Base-by-base conservation (phyloP, 1,139 yeast genomes). In the Debaryomycetaceae sp. region DNA sequence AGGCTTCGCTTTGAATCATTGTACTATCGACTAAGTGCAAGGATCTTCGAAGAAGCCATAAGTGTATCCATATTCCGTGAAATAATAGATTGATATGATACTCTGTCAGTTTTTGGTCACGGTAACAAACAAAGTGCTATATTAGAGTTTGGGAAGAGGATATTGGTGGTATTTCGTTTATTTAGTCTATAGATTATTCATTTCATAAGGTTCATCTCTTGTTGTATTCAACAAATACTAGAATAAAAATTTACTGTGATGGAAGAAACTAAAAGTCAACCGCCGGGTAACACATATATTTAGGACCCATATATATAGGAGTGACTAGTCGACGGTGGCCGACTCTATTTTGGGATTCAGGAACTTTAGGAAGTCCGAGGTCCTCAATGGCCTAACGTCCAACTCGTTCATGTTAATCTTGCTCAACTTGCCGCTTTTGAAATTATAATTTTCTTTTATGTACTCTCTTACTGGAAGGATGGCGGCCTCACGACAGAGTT, bases 401-500 rank as follows among this genome's bases (percentile, higher is more conserved):
- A 60, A 60, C 24, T 58, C 56, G 31, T 58, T 58, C 30, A 54
- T 64, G 11, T 63, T 58, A 20, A 55, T 57, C 34, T 50, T 55
- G 20, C 47, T 49, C 17, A 55, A 49, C 51, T 74, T 74, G 8
- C 82, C 81, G 44, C 72, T 68, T 49, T 69, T 67, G 40, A 72
- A 65, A 49, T 68, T 62, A 51, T 68, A 69, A 54, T 73, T 72
- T 39, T 59, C 61, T 50, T 81, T 74, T 41, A 91, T 87, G 59
- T 81, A 89, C 60, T 91, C 97, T 54, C 96, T 76, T 60, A 93
- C 91, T 0, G 97, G 90, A 50, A 77, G 78, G 69, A 91, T 80
- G 1, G 96, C 97, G 0, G 99, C 99, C 57, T 89, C 95, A 48
- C 99, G 78, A 60, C 97, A 89, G 44, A 89, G 70, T 60, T 93